Evolutionary conservation across 1,284 basidiomycete species (phyloP).

Genomic region (Pascua guehoae): DNA sequence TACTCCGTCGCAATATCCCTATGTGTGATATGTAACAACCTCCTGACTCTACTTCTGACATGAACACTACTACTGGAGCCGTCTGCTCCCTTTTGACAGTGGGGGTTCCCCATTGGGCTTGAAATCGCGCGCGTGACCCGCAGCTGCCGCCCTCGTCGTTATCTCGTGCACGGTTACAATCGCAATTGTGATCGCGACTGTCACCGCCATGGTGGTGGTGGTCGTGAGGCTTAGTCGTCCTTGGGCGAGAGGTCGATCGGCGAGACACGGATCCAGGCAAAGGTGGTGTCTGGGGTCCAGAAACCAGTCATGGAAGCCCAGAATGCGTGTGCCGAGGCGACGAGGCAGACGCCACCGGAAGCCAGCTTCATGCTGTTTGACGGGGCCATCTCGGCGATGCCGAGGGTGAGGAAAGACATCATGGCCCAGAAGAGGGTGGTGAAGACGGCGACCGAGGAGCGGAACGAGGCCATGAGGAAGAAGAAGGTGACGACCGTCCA

Average conservation of each 20-base stretch:
- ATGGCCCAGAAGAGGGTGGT: constrained; percentile 11
- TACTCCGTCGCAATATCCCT: too few species aligned
- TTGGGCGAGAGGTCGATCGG: constrained; percentile 11
- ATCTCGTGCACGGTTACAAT: too few species aligned
- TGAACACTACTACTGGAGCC: too few species aligned
- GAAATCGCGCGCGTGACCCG: too few species aligned
- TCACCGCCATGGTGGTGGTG: too few species aligned
- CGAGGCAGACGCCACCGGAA: constrained; percentile 11
- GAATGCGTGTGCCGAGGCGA: neutral
- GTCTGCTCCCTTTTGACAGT: too few species aligned
- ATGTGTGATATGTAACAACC: too few species aligned
- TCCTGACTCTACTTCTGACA: too few species aligned
- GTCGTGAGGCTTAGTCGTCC: neutral
- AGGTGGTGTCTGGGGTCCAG: neutral
- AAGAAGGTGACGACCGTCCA: constrained; percentile 17
- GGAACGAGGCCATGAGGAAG: constrained; percentile 17
- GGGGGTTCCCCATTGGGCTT: too few species aligned
- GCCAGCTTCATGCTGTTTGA: neutral
- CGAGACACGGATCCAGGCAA: constrained; percentile 3
- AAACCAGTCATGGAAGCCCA: too few species aligned
- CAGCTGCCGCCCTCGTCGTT: too few species aligned
- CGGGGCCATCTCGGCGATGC: constrained; percentile 3
- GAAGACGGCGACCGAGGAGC: constrained; percentile 19
- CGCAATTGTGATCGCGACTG: too few species aligned
- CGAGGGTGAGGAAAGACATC: constrained; percentile 10